Conservation (phyloP, 2,329 filamentous ascomycete species). For the Metarhizium robertsii region DNA sequence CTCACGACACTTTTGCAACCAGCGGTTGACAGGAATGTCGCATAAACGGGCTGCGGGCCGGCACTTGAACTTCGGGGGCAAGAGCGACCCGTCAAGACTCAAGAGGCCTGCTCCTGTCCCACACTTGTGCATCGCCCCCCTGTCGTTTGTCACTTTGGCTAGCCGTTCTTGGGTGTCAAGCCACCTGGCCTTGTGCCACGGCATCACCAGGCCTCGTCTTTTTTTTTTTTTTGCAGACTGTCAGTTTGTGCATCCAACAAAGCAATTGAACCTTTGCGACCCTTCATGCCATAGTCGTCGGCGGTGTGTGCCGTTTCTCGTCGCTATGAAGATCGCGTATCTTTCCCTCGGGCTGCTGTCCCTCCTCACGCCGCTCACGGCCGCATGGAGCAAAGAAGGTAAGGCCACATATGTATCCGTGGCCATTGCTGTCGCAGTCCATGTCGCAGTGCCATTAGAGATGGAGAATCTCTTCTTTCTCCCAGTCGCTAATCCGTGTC, state of each 20-base stretch:
- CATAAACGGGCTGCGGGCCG: too few relatives aligned
- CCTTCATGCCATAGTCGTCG: not conserved
- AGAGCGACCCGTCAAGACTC: too few relatives aligned
- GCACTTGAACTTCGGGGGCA: too few relatives aligned
- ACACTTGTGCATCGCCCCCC: not conserved
- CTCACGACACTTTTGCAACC: too few relatives aligned
- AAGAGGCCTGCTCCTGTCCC: not conserved
- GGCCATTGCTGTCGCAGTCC: not conserved
- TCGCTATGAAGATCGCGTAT: constrained; percentile 58
- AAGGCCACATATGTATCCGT: constrained; percentile 13
- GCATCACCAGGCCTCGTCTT: too few relatives aligned
- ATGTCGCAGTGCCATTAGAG: not conserved
- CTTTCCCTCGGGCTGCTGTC: constrained; percentile 61
- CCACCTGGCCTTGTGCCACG: constrained; percentile 8
- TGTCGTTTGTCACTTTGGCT: too few relatives aligned
- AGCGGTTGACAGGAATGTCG: too few relatives aligned
- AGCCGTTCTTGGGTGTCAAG: not conserved
- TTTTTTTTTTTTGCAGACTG: not conserved
- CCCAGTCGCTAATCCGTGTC: not conserved
- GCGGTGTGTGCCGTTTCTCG: not conserved
- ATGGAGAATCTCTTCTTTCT: not conserved
- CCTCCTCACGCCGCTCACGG: constrained; percentile 55
- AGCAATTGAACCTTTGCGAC: not conserved
- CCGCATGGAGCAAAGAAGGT: constrained; percentile 85
- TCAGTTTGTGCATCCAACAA: constrained; percentile 2